Evolutionary conservation across 129 eudicot species (phyloP), one percentile per base, ranked within the genome.

Genomic region (Helichrysum umbraculigerum): DNA sequence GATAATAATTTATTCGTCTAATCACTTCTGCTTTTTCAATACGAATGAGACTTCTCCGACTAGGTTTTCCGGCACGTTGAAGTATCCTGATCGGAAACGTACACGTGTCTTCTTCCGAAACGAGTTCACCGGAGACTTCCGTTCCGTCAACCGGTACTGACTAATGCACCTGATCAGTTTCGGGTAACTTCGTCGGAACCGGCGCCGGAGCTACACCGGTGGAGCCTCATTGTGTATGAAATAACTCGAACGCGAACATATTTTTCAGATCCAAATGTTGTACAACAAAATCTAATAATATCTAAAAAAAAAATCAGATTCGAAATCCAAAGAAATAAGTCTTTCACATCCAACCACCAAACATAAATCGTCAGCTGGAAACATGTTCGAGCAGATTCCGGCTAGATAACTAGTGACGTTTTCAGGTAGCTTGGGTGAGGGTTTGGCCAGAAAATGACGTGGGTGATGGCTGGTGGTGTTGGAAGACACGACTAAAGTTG

Each of bases 141-240:
- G 2, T 91, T 86, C 21, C 74, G 70, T 33, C 85, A 86, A 42
- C 94, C 97, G 3, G 19, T 79, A 10, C 76, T 91, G 35, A 71
- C 69, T 0, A 42, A 20, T n/a, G 32, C 89, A 2, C 44, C 86
- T 28, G 74, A 70, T 12, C 20, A 50, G 2, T 5, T 17, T 25
- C 6, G 28, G 14, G 4, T 62, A 70, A 20, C 42, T 15, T 19
- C 82, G n/a, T 67, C 80, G 1, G 28, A 25, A 25, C 28, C 28
- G 68, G 33, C 68, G 37, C 73, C 83, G 78, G 89, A 81, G 79
- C 81, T 93, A 5, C 75, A 85, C 67, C 79, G 85, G 25, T 93
- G 98, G 98, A 82, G 84, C 35, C 78, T 34, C 65, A 61, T 93
- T 35, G 97, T 82, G 16, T 90, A 90, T 81, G 89, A 93, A 6